A percentile compares a stretch with the other conserved stretches of the same genome.
Conservation (phyloP, 306 rosid genomes). For the Cucurbita argyrosperma region DNA sequence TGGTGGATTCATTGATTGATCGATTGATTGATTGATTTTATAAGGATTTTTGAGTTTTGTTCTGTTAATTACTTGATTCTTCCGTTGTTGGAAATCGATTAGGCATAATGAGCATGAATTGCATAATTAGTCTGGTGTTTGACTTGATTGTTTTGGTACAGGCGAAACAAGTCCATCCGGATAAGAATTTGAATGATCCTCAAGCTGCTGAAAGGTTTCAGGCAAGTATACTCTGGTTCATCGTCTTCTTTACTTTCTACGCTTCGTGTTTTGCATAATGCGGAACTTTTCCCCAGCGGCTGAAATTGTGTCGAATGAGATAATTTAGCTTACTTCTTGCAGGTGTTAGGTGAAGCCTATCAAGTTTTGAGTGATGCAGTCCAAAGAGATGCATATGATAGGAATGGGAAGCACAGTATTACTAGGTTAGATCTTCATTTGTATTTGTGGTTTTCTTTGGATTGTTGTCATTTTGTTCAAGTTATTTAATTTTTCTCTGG, state of each 20-base stretch:
- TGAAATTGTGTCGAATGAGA: not conserved
- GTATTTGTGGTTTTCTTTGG: not conserved
- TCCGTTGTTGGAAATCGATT: not conserved
- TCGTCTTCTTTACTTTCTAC: not conserved
- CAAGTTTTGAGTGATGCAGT: conserved; percentile 77
- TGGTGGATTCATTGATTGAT: not conserved
- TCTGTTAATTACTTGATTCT: not conserved
- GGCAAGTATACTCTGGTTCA: conserved; percentile 16
- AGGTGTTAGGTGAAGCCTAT: conserved; percentile 85
- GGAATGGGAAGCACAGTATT: conserved; percentile 63
- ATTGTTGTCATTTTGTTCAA: not conserved
- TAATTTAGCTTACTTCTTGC: not conserved
- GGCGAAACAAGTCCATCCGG: conserved; percentile 98
- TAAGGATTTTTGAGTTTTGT: not conserved
- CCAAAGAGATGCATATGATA: conserved; percentile 62
- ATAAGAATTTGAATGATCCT: conserved; percentile 79
- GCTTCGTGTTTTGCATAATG: not conserved
- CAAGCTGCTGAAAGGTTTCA: conserved; percentile 73
- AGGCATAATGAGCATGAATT: not conserved
- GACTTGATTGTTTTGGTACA: conserved; percentile 3
- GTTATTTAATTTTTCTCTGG: not conserved
- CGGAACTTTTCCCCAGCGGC: not conserved
- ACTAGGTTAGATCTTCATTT: conserved; percentile 30
- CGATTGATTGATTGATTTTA: not conserved
- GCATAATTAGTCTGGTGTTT: not conserved